Evolutionary conservation across 2,329 filamentous ascomycete species (phyloP).

Genomic region (Neofusicoccum ribis): DNA sequence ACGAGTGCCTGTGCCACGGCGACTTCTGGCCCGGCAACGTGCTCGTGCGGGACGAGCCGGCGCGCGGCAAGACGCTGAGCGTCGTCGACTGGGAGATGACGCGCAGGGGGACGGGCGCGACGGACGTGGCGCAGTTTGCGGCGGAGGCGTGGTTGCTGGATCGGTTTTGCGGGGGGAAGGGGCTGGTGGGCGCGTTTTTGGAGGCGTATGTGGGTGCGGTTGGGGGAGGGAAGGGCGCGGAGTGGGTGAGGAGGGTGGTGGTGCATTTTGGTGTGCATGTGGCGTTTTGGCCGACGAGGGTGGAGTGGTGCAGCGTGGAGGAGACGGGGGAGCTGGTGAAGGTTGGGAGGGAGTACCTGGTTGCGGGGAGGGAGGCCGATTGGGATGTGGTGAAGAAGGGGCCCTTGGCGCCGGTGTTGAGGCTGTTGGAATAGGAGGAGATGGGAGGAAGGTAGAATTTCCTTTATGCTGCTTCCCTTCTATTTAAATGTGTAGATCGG

Average conservation of each 20-base stretch:
- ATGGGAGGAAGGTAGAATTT: no score
- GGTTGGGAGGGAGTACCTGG: conserved; percentile 14
- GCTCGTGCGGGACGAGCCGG: conserved; percentile 24
- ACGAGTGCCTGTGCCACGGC: conserved; percentile 39
- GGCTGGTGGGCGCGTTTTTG: conserved; percentile 32
- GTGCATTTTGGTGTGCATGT: conserved; percentile 40
- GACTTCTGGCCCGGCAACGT: conserved; percentile 44
- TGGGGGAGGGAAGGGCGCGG: background rate
- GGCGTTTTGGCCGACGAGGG: conserved; percentile 35
- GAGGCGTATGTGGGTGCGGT: conserved; percentile 19
- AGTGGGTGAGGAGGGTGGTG: conserved; percentile 30
- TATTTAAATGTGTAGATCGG: no score
- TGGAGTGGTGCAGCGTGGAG: conserved; percentile 31
- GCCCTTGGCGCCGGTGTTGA: background rate
- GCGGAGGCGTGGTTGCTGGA: conserved; percentile 41
- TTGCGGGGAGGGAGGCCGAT: conserved; percentile 22
- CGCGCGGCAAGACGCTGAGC: conserved; percentile 23
- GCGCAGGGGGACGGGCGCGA: conserved; percentile 35
- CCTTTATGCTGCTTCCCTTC: no score
- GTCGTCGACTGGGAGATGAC: conserved; percentile 41
- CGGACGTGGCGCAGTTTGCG: conserved; percentile 40
- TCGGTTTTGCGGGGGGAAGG: conserved; percentile 32
- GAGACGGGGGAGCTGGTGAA: conserved; percentile 30
- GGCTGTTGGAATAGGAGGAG: background rate
- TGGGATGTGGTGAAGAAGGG: conserved; percentile 27